A percentile compares a stretch with the other conserved stretches of the same genome.
phyloP scores from a whole-genome alignment of 148 eudicot species.

The Agrostemma githago region DNA sequence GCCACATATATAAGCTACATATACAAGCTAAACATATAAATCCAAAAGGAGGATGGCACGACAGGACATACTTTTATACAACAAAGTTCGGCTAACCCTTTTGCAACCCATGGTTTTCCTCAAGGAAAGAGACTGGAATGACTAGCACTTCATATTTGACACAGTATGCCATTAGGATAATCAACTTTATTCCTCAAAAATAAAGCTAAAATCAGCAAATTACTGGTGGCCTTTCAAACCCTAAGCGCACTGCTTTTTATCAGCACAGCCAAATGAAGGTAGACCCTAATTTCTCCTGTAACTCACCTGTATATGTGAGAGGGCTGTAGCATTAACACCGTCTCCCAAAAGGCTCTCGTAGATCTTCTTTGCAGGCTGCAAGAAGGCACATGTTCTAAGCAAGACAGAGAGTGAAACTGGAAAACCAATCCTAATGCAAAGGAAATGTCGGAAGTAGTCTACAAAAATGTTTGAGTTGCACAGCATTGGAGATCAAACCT shows the following conservation, averaged over 20 bases:
- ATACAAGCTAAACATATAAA: background rate
- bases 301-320: constrained; percentile 87
- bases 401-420: background rate
- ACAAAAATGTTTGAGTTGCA: background rate
- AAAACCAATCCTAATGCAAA: background rate
- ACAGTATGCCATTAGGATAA: background rate
- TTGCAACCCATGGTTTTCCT: background rate
- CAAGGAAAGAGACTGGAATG: background rate
- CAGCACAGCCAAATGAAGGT: background rate
- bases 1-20: background rate
- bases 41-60: background rate
- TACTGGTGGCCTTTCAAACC: constrained; percentile 1
- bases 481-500: constrained; percentile 38
- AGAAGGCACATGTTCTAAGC: constrained; percentile 11
- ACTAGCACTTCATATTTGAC: background rate
- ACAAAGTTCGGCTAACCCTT: background rate
- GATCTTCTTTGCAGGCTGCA: constrained; percentile 86
- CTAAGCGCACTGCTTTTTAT: background rate
- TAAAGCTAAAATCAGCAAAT: background rate
- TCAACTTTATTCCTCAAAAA: background rate
- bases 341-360: constrained; percentile 84
- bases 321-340: constrained; percentile 58
- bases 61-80: background rate
- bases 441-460: background rate
- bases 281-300: background rate